These are phyloP conservation scores for Ganoderma lucidum DNA, from an alignment of 1,284 basidiomycete genomes.

Conservation along the genomic window DNA sequence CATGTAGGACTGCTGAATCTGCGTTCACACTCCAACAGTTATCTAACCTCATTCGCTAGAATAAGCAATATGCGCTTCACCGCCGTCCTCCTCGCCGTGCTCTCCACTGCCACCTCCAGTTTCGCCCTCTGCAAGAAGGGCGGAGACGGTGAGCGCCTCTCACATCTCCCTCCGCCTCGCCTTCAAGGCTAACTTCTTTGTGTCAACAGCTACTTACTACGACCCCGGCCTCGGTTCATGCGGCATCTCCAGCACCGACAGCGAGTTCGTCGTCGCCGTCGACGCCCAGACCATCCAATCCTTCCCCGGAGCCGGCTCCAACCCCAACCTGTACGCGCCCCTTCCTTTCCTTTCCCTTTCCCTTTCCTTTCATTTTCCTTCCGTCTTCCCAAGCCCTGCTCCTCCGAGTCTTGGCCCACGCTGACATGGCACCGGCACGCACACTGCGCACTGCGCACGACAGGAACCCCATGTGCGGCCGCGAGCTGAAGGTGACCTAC, in stretches of 20 bases:
- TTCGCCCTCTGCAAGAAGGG: conserved; percentile 19
- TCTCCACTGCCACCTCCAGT: conserved; percentile 26
- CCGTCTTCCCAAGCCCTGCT: background rate
- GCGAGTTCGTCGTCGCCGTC: conserved; percentile 32
- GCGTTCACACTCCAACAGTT: background rate
- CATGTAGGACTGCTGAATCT: background rate
- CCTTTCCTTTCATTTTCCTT: background rate
- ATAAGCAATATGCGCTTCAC: conserved; percentile 2
- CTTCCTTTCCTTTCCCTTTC: no score
- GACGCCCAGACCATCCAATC: conserved; percentile 24
- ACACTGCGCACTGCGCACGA: background rate
- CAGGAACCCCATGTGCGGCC: conserved; percentile 46
- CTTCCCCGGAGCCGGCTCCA: conserved; percentile 30
- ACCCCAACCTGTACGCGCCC: conserved; percentile 28
- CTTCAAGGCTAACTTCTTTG: conserved; percentile 6
- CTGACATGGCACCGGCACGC: background rate
- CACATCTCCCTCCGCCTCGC: background rate
- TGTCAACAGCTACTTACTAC: conserved; percentile 30
- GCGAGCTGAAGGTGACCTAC: conserved; percentile 38
- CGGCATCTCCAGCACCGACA: conserved; percentile 30
- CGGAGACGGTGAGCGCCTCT: conserved; percentile 19
- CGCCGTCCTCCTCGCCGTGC: conserved; percentile 11
- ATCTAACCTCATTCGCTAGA: background rate
- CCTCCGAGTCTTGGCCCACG: background rate
- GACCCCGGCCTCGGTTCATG: conserved; percentile 31